Evolutionary conservation across 441 rosid species (phyloP), one percentile per base, ranked within the genome.

Genomic region (Mallotus repandus): DNA sequence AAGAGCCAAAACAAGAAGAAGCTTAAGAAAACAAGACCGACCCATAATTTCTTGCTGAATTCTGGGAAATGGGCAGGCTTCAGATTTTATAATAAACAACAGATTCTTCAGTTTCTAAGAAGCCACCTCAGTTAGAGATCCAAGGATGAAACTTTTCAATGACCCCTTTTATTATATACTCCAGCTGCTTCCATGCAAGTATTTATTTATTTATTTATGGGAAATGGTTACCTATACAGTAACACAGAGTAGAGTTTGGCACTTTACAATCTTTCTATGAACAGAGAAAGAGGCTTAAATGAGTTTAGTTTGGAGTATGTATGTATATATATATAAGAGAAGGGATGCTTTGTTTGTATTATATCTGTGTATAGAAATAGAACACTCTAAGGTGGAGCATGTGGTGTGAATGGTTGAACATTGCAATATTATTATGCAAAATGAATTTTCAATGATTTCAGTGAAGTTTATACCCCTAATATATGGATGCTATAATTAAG

Each of bases 41-140:
- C 82, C 88, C 93, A 87, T 86, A 71, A 72, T 71, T 77, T 70
- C 71, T 70, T 70, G 70, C 15, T 58, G 63, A 72, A 68, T 74
- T 22, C 49, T 61, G 50, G 77, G 71, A 81, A 81, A 78, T 69
- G 85, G 83, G 84, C 69, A 18, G 15, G 52, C 48, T 68, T 61
- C 43, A 43, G 73, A 58, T 69, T 77, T 71, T 65, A 52, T 35
- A 3, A 16, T 22, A 56, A 58, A 69, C n/a, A 63, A 43, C 60
- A 18, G 59, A 12, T 22, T 55, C 71, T 71, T 74, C 10, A 49
- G 80, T 48, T 75, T 76, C 71, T 66, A 9, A 53, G 81, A 78
- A 82, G 72, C 73, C 50, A 75, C 64, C 69, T 74, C 59, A 53
- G 78, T 53, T 73, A 77, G 81, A 81, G 85, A 86, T 82, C 84